A percentile compares a stretch with the other conserved stretches of the same genome.
Conservation (phyloP, 1,284 basidiomycete genomes). For the Naganishia sp. region DNA sequence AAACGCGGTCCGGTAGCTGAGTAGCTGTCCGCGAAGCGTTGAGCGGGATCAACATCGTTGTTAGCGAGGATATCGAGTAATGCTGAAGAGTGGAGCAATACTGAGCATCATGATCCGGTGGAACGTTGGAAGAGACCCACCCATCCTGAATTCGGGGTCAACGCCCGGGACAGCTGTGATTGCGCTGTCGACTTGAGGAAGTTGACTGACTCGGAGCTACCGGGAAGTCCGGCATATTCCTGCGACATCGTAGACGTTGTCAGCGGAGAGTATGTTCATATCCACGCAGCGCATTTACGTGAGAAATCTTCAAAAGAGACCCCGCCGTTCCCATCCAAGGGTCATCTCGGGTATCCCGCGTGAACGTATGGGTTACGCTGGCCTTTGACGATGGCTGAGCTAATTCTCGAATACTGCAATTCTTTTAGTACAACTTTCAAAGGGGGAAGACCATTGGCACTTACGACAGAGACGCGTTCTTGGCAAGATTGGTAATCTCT, state of each 20-base stretch:
- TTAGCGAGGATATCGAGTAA: constrained; percentile 50
- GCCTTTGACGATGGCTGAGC: constrained; percentile 82
- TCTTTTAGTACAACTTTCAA: neutral
- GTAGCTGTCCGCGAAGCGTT: constrained; percentile 39
- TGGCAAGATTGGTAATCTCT: constrained; percentile 68
- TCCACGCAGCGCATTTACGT: constrained; percentile 49
- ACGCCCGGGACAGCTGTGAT: constrained; percentile 64
- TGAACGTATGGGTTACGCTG: constrained; percentile 74
- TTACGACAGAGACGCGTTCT: constrained; percentile 76
- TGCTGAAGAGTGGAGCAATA: constrained; percentile 36
- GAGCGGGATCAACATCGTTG: constrained; percentile 49
- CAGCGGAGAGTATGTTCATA: neutral
- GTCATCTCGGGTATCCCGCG: constrained; percentile 78
- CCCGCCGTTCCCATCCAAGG: constrained; percentile 66
- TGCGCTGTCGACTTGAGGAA: constrained; percentile 73
- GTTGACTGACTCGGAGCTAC: constrained; percentile 63
- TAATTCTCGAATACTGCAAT: constrained; percentile 71
- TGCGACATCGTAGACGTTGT: constrained; percentile 36
- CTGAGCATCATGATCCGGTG: neutral
- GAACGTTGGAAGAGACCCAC: constrained; percentile 41
- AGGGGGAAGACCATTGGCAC: constrained; percentile 36
- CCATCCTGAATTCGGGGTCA: constrained; percentile 54
- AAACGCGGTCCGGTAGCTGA: constrained; percentile 80
- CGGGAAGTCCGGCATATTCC: constrained; percentile 74
- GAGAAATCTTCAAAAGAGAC: constrained; percentile 63